A percentile compares a stretch with the other conserved stretches of the same genome.
Evolutionary conservation across 441 rosid genomes (phyloP).

Genomic region (Melastoma candidum): DNA sequence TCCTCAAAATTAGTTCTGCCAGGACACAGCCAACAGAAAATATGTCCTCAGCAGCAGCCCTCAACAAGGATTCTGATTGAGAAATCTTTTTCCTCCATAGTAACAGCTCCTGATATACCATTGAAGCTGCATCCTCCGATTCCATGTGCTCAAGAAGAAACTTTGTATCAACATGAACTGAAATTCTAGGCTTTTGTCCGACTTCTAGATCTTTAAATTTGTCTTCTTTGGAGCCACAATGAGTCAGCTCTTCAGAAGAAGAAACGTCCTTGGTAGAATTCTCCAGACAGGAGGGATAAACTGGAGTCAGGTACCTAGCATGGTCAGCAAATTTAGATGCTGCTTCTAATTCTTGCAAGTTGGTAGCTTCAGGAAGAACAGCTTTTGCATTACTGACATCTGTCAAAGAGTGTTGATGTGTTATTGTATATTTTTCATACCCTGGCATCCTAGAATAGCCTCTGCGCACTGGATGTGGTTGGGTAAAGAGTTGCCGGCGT

Average conservation of each 20-base stretch:
- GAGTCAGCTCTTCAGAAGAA: conserved; percentile 21
- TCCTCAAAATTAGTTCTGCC: conserved; percentile 72
- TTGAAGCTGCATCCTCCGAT: conserved; percentile 39
- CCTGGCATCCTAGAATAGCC: conserved; percentile 24
- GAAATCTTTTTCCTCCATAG: conserved; percentile 60
- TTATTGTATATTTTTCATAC: conserved; percentile 19
- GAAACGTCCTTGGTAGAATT: conserved; percentile 22
- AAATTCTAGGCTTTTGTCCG: conserved; percentile 23
- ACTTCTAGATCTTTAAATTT: conserved; percentile 23
- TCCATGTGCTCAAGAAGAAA: conserved; percentile 68
- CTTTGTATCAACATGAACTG: conserved; percentile 38
- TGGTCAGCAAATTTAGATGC: conserved; percentile 66
- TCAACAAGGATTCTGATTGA: conserved; percentile 23
- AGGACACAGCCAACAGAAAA: conserved; percentile 78
- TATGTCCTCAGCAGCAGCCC: conserved; percentile 52
- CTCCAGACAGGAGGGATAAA: conserved; percentile 28
- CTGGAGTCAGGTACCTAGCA: conserved; percentile 58
- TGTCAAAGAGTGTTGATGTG: conserved; percentile 26
- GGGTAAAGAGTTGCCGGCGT: conserved; percentile 77
- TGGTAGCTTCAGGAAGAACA: conserved; percentile 38
- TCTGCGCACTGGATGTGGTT: conserved; percentile 68
- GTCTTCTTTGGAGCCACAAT: conserved; percentile 16
- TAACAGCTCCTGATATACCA: conserved; percentile 56
- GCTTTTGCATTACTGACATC: conserved; percentile 30
- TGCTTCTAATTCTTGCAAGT: conserved; percentile 64